These are phyloP conservation scores for Isatis lusitanica DNA, from an alignment of 441 rosid genomes.

Conservation along the genomic window DNA sequence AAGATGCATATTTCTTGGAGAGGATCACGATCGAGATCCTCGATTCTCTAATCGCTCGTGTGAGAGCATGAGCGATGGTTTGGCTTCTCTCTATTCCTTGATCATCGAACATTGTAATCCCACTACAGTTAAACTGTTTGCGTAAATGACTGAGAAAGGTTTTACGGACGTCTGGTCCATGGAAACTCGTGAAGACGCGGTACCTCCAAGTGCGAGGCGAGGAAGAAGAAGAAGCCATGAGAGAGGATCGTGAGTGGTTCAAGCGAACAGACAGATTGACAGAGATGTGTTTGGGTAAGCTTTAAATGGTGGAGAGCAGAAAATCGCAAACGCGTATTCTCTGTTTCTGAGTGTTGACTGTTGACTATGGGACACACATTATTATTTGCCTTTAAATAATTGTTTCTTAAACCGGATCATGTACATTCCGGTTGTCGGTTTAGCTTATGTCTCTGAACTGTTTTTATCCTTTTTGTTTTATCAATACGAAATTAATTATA, in stretches of 20 bases:
- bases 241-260: neutral
- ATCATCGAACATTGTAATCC: neutral
- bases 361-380: too few species aligned
- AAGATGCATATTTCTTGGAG: slow-evolving; percentile 20
- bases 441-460: too few species aligned
- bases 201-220: neutral
- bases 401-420: too few species aligned
- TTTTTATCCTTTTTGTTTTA: too few species aligned
- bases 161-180: neutral
- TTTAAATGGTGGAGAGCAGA: too few species aligned
- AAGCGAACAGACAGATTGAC: too few species aligned
- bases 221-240: neutral
- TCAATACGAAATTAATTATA: too few species aligned
- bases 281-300: too few species aligned
- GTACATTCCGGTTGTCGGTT: neutral
- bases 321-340: too few species aligned
- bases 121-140: neutral
- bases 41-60: slow-evolving; percentile 3
- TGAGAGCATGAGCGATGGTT: too few species aligned
- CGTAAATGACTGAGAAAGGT: neutral
- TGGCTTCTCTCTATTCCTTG: neutral
- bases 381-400: too few species aligned
- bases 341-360: too few species aligned
- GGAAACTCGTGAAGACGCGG: neutral
- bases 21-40: neutral